Percentiles rank a stretch among this genome's conserved stretches.
Conservation (phyloP, 441 rosid species). For the Cnidoscolus chayamansa region DNA sequence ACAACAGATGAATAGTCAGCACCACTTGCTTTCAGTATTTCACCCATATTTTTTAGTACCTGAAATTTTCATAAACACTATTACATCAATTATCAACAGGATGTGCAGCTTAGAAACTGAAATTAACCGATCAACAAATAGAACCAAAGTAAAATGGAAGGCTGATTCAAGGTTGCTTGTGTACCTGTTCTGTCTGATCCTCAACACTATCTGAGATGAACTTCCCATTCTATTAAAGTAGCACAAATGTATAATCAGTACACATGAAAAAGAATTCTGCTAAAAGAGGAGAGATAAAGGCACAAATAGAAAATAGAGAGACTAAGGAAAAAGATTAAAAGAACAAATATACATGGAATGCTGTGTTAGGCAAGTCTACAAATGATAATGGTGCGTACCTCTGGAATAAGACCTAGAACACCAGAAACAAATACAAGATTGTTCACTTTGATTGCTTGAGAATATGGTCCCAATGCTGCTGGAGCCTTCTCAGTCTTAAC, state of each 20-base stretch:
- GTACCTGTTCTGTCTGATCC: slow-evolving; percentile 90
- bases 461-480: slow-evolving; percentile 90
- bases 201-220: slow-evolving; percentile 61
- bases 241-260: slow-evolving; percentile 12
- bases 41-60: slow-evolving; percentile 92
- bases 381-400: slow-evolving; percentile 42
- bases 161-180: slow-evolving; percentile 6
- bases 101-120: not conserved
- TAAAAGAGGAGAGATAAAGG: not conserved
- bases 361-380: not conserved
- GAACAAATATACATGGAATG: not conserved
- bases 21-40: slow-evolving; percentile 82
- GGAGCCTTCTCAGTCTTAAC: slow-evolving; percentile 84
- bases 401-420: slow-evolving; percentile 82
- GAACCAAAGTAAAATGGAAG: no score
- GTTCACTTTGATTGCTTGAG: slow-evolving; percentile 85
- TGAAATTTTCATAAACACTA: slow-evolving; percentile 21
- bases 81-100: slow-evolving; percentile 3
- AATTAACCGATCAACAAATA: no score
- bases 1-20: slow-evolving; percentile 74
- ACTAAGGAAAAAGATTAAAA: not conserved
- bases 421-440: slow-evolving; percentile 80
- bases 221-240: slow-evolving; percentile 58
- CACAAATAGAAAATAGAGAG: not conserved
- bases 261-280: slow-evolving; percentile 9